A percentile compares a stretch with the other conserved stretches of the same genome.
Conservation (phyloP, 805 yeast species). For the Metschnikowia cubensis region DNA sequence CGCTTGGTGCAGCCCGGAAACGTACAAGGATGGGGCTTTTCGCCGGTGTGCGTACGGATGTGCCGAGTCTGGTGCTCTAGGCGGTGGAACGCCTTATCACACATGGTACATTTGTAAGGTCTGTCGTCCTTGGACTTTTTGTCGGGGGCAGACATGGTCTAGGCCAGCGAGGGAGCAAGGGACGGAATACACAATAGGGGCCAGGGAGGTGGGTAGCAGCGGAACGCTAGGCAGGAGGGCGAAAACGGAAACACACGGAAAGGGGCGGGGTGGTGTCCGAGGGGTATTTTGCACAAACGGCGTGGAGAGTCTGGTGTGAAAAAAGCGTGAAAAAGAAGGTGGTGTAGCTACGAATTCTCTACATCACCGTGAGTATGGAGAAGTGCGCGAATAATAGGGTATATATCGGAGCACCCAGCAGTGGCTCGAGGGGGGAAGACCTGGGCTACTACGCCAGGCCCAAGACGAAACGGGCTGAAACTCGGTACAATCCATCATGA, state of each 20-base stretch:
- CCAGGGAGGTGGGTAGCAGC: not conserved
- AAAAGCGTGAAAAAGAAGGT: not conserved
- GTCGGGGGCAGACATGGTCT: constrained; percentile 4
- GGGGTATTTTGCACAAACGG: not conserved
- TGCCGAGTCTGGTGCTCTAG: constrained; percentile 90
- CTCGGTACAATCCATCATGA: not conserved
- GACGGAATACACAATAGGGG: not conserved
- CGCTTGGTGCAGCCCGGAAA: constrained; percentile 81
- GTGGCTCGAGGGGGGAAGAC: not conserved
- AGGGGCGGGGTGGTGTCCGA: too few species aligned
- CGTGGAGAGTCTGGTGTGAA: not conserved
- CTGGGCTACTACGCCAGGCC: not conserved
- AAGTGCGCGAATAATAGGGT: constrained; percentile 3
- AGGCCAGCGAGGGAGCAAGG: not conserved
- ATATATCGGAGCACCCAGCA: constrained; percentile 1
- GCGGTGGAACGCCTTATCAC: constrained; percentile 83
- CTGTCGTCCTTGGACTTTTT: constrained; percentile 32
- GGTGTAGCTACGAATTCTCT: not conserved
- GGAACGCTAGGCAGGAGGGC: not conserved
- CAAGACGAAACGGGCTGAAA: not conserved
- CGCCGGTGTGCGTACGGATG: constrained; percentile 90
- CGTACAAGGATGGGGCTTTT: constrained; percentile 81
- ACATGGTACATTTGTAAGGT: constrained; percentile 82
- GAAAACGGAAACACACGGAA: too few species aligned
- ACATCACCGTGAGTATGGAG: not conserved